Conservation (phyloP, 257 asterid genomes). For the Eustoma russellianum region DNA sequence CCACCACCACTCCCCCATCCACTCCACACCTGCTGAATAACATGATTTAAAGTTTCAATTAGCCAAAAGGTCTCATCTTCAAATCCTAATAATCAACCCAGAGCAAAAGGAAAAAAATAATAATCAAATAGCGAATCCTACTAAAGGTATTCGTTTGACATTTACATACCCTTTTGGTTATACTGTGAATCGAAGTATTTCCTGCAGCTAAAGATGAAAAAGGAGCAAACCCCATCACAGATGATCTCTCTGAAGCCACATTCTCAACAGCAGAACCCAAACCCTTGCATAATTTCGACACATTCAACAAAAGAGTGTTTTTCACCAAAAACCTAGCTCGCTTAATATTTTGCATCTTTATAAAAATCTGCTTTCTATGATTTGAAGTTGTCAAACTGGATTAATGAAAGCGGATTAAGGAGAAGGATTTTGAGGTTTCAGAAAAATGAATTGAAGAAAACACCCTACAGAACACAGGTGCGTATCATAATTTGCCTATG, state of each 20-base stretch:
- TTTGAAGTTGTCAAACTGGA: not conserved
- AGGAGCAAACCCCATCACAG: constrained; percentile 28
- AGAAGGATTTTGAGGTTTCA: too few relatives aligned
- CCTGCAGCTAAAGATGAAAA: constrained; percentile 31
- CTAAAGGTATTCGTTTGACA: constrained; percentile 4
- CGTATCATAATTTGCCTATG: too few relatives aligned
- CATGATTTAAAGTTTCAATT: too few relatives aligned
- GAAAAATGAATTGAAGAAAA: too few relatives aligned
- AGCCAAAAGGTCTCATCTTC: too few relatives aligned
- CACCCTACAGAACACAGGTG: too few relatives aligned
- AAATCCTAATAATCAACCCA: too few relatives aligned
- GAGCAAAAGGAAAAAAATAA: not conserved
- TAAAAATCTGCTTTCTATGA: too few relatives aligned
- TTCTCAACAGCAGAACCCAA: constrained; percentile 13
- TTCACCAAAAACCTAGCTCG: constrained; percentile 40
- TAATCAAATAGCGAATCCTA: not conserved
- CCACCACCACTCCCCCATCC: too few relatives aligned
- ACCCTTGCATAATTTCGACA: constrained; percentile 32
- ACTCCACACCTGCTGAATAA: too few relatives aligned
- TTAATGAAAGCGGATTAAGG: not conserved
- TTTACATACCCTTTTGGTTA: constrained; percentile 34
- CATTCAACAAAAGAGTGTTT: constrained; percentile 20
- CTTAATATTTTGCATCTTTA: constrained; percentile 27
- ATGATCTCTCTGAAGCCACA: constrained; percentile 15
- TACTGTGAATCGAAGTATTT: constrained; percentile 19